These are phyloP conservation scores for Macrotyloma uniflorum DNA, from an alignment of 306 rosid genomes.

Conservation along the genomic window DNA sequence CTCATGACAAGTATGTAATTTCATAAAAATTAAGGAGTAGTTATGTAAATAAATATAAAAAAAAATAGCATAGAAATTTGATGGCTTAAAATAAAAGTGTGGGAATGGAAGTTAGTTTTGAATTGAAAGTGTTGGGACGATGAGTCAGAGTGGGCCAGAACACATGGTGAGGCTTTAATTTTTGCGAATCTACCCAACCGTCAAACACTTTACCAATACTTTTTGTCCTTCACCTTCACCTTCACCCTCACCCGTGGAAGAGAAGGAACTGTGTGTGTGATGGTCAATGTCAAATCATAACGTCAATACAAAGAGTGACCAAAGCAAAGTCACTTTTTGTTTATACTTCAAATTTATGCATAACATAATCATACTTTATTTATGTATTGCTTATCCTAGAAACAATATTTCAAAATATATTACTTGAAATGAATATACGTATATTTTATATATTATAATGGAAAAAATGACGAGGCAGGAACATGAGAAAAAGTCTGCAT, in stretches of 20 bases:
- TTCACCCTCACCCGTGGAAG: neutral
- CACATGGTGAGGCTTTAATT: conserved; percentile 35
- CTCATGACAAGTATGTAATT: no score
- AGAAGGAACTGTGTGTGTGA: neutral
- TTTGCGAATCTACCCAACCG: conserved; percentile 28
- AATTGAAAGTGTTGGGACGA: no score
- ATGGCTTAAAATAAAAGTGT: neutral
- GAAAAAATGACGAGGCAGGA: neutral
- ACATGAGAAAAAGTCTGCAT: neutral
- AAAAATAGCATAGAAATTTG: neutral
- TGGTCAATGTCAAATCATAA: conserved; percentile 31
- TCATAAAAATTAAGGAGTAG: no score
- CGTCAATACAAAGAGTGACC: neutral
- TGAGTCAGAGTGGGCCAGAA: conserved; percentile 5
- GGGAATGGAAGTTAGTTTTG: neutral
- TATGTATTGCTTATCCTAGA: no score
- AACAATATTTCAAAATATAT: no score
- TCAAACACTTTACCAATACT: conserved; percentile 9
- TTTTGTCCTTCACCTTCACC: no score
- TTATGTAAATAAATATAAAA: no score
- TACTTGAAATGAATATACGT: neutral
- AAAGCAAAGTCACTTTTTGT: neutral
- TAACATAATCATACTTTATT: neutral
- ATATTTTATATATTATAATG: neutral
- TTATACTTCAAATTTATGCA: neutral